Evolutionary conservation across 2,329 filamentous ascomycete species (phyloP).

Genomic region (Mollisia scopiformis): DNA sequence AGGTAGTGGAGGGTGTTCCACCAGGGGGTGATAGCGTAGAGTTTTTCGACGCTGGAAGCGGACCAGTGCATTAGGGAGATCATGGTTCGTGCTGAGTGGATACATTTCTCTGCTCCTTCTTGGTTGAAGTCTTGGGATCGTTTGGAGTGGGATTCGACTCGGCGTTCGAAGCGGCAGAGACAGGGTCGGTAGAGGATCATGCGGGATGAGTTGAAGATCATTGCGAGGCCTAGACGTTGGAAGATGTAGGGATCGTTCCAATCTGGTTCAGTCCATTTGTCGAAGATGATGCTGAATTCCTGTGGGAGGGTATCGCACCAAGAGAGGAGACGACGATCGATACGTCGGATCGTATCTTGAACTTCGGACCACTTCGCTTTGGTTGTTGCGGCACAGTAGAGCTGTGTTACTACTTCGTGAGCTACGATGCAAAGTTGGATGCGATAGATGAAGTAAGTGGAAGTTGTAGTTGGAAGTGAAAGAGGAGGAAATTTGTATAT

Average conservation of each 20-base stretch:
- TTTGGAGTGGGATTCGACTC: slow-evolving; percentile 20
- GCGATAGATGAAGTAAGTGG: slow-evolving; percentile 32
- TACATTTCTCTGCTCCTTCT: slow-evolving; percentile 23
- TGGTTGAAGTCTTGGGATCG: slow-evolving; percentile 25
- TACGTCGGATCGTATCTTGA: slow-evolving; percentile 23
- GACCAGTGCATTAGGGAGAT: slow-evolving; percentile 23
- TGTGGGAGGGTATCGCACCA: slow-evolving; percentile 26
- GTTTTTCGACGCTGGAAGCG: slow-evolving; percentile 6
- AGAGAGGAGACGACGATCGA: slow-evolving; percentile 23
- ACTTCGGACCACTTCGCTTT: slow-evolving; percentile 30
- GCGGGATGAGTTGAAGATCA: slow-evolving; percentile 27
- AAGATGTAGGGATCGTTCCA: slow-evolving; percentile 17
- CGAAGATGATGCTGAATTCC: slow-evolving; percentile 23
- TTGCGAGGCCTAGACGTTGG: slow-evolving; percentile 24
- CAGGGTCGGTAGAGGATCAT: slow-evolving; percentile 34
- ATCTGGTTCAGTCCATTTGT: slow-evolving; percentile 17
- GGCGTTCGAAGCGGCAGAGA: slow-evolving; percentile 29
- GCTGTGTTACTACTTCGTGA: slow-evolving; percentile 29
- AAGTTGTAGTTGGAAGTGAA: slow-evolving; percentile 18
- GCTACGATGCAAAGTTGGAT: slow-evolving; percentile 30
- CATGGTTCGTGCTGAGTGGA: slow-evolving; percentile 27
- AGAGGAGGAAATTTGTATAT: slow-evolving; percentile 15
- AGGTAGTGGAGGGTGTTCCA: slow-evolving; percentile 32
- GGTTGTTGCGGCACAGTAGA: slow-evolving; percentile 31
- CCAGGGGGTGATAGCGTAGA: slow-evolving; percentile 27